phyloP scores from a whole-genome alignment of 805 yeast species.

The Saccharomycopsis sp. region DNA sequence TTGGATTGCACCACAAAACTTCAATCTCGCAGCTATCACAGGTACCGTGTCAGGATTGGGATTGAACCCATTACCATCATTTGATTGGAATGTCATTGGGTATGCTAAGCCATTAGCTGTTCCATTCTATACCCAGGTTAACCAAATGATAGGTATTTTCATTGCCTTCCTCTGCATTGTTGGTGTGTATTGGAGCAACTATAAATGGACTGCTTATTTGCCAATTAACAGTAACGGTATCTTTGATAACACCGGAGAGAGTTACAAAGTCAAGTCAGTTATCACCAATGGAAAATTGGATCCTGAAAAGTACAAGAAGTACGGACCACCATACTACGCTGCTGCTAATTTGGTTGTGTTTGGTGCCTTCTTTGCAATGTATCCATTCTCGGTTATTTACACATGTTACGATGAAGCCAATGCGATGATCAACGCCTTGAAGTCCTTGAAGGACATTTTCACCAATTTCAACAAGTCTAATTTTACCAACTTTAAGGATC shows the following conservation, averaged over 20 bases:
- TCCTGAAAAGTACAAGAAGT: constrained; percentile 38
- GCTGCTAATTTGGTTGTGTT: constrained; percentile 56
- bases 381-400: constrained; percentile 51
- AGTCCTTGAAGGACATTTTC: constrained; percentile 30
- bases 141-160: constrained; percentile 30
- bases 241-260: constrained; percentile 45
- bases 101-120: constrained; percentile 32
- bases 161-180: constrained; percentile 30
- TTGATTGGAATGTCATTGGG: constrained; percentile 44
- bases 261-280: constrained; percentile 42
- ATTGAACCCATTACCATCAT: constrained; percentile 45
- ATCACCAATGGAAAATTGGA: constrained; percentile 42
- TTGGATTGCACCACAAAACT: constrained; percentile 49
- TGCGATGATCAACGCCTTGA: constrained; percentile 34
- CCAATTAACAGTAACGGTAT: constrained; percentile 45
- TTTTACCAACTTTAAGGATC: constrained; percentile 36
- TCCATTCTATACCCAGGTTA: constrained; percentile 38
- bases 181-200: constrained; percentile 36
- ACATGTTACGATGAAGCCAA: constrained; percentile 40
- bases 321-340: constrained; percentile 60
- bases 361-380: constrained; percentile 50
- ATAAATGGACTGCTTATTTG: constrained; percentile 33
- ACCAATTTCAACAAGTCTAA: constrained; percentile 17
- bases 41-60: constrained; percentile 45
- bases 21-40: constrained; percentile 41